Conservation (phyloP, 805 yeast genomes). For the Lipomyces yamadae region DNA sequence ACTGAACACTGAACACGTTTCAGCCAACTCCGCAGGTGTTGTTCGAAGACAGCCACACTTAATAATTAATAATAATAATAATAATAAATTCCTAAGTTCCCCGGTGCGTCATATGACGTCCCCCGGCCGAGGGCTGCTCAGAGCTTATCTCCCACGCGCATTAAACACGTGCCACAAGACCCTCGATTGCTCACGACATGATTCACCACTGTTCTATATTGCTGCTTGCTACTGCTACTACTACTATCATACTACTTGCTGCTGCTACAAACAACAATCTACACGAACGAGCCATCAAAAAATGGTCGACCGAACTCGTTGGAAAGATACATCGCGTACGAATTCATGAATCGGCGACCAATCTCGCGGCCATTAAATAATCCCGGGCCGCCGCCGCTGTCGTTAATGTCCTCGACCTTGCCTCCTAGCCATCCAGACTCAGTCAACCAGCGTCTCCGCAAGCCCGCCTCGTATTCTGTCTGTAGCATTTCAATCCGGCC, state of each 20-base stretch:
- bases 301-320: conserved; percentile 20
- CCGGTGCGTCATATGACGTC: too few relatives aligned
- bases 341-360: conserved; percentile 8
- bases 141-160: too few relatives aligned
- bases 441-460: neutral
- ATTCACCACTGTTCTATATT: too few relatives aligned
- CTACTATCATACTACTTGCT: neutral
- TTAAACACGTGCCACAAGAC: too few relatives aligned
- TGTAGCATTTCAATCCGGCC: neutral
- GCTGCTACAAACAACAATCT: neutral
- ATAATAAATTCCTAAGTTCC: too few relatives aligned
- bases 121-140: too few relatives aligned
- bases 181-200: too few relatives aligned
- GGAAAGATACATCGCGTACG: conserved; percentile 19
- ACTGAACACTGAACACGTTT: too few relatives aligned
- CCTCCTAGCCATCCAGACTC: neutral
- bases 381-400: conserved; percentile 1
- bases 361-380: neutral
- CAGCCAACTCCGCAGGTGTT: too few relatives aligned
- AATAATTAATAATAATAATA: too few relatives aligned
- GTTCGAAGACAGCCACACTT: too few relatives aligned
- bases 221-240: neutral
- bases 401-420: neutral
- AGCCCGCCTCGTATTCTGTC: neutral
- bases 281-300: conserved; percentile 5